Percentiles rank a stretch among this genome's conserved stretches.
These are phyloP conservation scores for Ploettnerulaceae sp. DNA, from an alignment of 2,329 filamentous ascomycete species.

Conservation along the genomic window DNA sequence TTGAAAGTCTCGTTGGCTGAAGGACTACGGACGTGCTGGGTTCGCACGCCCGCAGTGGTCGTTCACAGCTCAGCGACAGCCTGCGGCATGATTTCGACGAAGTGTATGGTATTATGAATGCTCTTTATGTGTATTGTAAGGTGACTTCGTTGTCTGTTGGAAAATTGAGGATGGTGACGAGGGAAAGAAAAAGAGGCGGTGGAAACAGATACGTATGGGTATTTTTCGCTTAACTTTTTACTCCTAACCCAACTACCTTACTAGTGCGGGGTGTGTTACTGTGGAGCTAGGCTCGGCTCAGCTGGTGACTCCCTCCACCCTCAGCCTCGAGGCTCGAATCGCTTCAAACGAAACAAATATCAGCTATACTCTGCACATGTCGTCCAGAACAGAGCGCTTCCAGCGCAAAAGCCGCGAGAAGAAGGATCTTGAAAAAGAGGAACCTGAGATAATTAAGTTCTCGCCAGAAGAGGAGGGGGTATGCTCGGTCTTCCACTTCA, in stretches of 20 bases:
- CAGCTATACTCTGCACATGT: constrained; percentile 21
- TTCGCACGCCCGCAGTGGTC: constrained; percentile 66
- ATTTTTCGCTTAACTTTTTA: constrained; percentile 21
- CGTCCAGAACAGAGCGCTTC: constrained; percentile 32
- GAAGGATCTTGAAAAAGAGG: constrained; percentile 10
- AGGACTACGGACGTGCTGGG: constrained; percentile 67
- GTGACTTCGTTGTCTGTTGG: constrained; percentile 63
- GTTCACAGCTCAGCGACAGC: constrained; percentile 90
- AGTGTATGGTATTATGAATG: constrained; percentile 37
- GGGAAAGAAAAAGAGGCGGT: constrained; percentile 19
- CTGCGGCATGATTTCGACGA: constrained; percentile 72
- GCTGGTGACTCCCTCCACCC: no score
- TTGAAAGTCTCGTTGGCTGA: constrained; percentile 72
- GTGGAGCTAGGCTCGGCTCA: no score
- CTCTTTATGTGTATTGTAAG: constrained; percentile 37
- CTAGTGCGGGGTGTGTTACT: no score
- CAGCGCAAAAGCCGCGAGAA: constrained; percentile 27
- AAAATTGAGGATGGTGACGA: constrained; percentile 26
- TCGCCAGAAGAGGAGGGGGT: constrained; percentile 41
- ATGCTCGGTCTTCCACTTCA: constrained; percentile 9
- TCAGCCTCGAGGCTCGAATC: no score
- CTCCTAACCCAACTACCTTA: no score
- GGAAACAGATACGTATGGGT: constrained; percentile 13
- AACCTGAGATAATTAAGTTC: constrained; percentile 33
- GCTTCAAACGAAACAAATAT: not conserved